These are phyloP conservation scores for Rutstroemia sp. DNA, from an alignment of 2,329 filamentous ascomycete species.

Conservation along the genomic window DNA sequence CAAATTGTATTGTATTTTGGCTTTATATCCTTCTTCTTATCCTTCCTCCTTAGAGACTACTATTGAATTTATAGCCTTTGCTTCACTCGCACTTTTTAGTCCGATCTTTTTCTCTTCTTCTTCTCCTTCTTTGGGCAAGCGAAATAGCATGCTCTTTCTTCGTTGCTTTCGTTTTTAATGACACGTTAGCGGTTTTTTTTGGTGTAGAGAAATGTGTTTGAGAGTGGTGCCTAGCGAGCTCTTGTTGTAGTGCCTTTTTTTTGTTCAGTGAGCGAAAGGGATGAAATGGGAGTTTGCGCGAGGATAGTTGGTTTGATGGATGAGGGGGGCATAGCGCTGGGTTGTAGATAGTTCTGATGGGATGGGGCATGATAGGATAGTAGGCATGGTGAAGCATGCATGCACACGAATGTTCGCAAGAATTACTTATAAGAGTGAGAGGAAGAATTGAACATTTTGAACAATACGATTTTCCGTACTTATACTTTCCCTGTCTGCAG, in stretches of 20 bases:
- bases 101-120: not conserved
- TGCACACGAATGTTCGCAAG: too few species aligned
- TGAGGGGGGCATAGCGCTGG: not conserved
- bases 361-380: not conserved
- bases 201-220: not conserved
- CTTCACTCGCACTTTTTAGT: not conserved
- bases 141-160: not conserved
- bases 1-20: not conserved
- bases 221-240: not conserved
- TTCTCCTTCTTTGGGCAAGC: not conserved
- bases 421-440: too few species aligned
- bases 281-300: not conserved
- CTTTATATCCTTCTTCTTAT: not conserved
- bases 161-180: not conserved
- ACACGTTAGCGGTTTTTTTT: not conserved
- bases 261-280: not conserved
- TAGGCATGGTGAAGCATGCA: too few species aligned
- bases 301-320: not conserved
- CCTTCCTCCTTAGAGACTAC: not conserved
- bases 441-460: too few species aligned
- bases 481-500: too few species aligned
- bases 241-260: not conserved
- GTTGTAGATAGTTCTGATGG: not conserved
- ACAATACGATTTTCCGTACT: too few species aligned
- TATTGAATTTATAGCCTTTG: not conserved